Conservation (phyloP, 306 rosid genomes). For the Castanea sativa region DNA sequence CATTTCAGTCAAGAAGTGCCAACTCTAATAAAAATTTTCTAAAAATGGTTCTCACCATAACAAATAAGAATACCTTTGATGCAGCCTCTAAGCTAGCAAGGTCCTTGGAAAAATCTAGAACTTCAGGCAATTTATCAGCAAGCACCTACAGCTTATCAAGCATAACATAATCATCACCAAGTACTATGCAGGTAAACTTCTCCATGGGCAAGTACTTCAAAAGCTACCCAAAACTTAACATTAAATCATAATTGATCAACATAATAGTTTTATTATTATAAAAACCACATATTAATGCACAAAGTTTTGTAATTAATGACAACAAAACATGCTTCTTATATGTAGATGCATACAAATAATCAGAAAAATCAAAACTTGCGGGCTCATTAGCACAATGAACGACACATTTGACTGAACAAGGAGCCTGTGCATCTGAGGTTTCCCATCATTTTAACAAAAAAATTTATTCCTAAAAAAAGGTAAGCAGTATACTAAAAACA, state of each 20-base stretch:
- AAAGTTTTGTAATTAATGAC: neutral
- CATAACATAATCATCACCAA: slow-evolving; percentile 16
- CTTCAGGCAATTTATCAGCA: slow-evolving; percentile 74
- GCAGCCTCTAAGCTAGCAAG: slow-evolving; percentile 82
- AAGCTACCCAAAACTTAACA: slow-evolving; percentile 12
- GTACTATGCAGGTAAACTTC: slow-evolving; percentile 18
- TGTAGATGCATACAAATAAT: neutral
- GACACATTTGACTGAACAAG: neutral
- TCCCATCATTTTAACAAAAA: too few relatives aligned
- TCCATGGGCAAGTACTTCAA: slow-evolving; percentile 13
- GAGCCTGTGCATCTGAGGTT: too few relatives aligned
- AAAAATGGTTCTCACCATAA: neutral
- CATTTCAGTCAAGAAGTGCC: slow-evolving; percentile 17
- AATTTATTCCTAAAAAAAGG: too few relatives aligned
- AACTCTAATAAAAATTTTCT: neutral
- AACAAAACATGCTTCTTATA: neutral
- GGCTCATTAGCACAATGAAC: neutral
- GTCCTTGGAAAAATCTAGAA: slow-evolving; percentile 77
- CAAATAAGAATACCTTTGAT: slow-evolving; percentile 58
- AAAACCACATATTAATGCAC: neutral
- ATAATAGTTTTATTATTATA: neutral
- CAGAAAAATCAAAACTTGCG: neutral
- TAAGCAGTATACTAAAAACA: too few relatives aligned
- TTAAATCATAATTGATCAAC: neutral
- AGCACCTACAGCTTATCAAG: slow-evolving; percentile 53